Evolutionary conservation across 164 flowering plant species (phyloP), one percentile per base, ranked within the genome.

Genomic region (Annona cherimola): DNA sequence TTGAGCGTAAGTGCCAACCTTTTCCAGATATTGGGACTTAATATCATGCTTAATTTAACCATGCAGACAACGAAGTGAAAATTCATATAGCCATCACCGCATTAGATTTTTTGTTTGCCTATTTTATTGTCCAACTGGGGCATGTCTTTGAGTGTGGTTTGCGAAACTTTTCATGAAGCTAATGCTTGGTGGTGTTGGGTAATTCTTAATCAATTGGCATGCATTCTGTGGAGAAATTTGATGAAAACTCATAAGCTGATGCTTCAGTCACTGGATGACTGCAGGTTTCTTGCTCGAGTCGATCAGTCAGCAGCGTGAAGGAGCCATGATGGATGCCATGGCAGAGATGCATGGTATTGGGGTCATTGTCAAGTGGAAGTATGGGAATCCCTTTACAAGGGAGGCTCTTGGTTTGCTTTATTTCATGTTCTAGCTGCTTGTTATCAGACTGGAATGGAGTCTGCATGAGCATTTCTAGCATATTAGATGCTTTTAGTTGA

Each of bases 371-470:
- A 66, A 65, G 3, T 62, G 70, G 61, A 67, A 43, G 55, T 66
- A 65, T 55, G 77, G 74, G 71, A 50, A 50, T 50, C 55, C 55
- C 73, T 77, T 73, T 72, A 76, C 63, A 41, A 61, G 60, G 63
- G 69, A 61, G 45, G 26, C 69, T 72, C 74, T 45, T 41, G 59
- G 73, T 78, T 75, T 75, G 75, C 55, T 50, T 14, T 50, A 76
- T 76, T 63, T 72, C 73, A 61, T 73, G 69, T 64, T 77, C 75
- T 70, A 70, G 72, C 41, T 42, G 72, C 42, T 79, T 75, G 76
- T 45, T 68, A 66, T 73, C 76, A 72, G 80, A 76, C 80, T 55
- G 8, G 71, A 80, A 73, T 68, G 57, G 65, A 73, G 79, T 79
- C 84, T 75, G 68, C 77, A 46, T 41, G 39, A 41, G 55, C 55